phyloP scores from a whole-genome alignment of 371 early-diverging fungal genomes.

The Nosema granulosis region DNA sequence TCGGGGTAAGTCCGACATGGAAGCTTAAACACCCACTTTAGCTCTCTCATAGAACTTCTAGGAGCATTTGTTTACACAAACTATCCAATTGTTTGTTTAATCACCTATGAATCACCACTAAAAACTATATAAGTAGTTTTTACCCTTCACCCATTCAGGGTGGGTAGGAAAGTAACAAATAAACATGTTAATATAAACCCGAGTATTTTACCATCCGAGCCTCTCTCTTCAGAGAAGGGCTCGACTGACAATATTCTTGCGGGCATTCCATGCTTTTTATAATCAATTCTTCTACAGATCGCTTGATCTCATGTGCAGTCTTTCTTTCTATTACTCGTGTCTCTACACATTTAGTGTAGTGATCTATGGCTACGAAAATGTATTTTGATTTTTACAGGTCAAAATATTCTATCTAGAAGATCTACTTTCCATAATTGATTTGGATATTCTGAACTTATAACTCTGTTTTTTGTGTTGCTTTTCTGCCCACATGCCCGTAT shows the following conservation, averaged over 20 bases:
- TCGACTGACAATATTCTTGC: background rate
- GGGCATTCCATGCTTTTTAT: background rate
- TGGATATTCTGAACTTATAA: background rate
- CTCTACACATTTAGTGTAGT: background rate
- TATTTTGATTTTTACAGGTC: background rate
- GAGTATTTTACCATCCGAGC: no score
- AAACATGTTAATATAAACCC: no score
- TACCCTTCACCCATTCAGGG: no score
- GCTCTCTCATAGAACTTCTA: no score
- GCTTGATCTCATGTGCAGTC: background rate
- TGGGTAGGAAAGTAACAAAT: no score
- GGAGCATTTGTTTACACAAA: no score
- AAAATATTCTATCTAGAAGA: background rate
- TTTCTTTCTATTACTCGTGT: background rate
- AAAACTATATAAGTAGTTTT: no score
- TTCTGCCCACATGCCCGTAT: background rate
- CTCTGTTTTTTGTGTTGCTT: background rate
- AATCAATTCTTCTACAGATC: background rate
- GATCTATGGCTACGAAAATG: background rate
- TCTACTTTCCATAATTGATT: background rate
- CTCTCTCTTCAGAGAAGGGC: no score
- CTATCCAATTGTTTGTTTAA: no score
- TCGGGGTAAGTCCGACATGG: no score
- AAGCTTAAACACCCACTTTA: no score
- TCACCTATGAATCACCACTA: no score